Evolutionary conservation across 352 stramenopile genomes (phyloP).

Genomic region (Globisporangium abappressorium): DNA sequence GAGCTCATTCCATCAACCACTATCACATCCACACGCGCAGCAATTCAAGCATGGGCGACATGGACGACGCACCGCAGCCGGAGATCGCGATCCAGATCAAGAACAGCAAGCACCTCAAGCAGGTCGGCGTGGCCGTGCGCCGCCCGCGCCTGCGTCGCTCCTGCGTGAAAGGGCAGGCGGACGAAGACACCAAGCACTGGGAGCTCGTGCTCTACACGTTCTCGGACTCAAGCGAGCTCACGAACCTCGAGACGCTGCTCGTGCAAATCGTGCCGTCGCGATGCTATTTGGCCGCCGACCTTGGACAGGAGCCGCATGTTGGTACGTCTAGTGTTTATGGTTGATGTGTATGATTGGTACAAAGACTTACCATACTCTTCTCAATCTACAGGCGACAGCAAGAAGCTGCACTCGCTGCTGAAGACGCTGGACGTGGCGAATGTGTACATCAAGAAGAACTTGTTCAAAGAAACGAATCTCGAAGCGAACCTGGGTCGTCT

Average conservation of each 20-base stretch:
- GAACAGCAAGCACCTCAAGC: constrained; percentile 79
- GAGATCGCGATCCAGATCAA: constrained; percentile 81
- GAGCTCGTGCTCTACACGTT: constrained; percentile 77
- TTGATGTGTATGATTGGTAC: background rate
- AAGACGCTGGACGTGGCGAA: constrained; percentile 54
- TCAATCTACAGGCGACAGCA: constrained; percentile 47
- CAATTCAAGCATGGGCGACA: constrained; percentile 31
- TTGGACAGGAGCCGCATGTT: constrained; percentile 51
- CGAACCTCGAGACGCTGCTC: constrained; percentile 80
- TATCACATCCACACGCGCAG: constrained; percentile 2
- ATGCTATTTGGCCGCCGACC: constrained; percentile 62
- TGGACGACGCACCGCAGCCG: constrained; percentile 40
- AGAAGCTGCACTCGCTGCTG: constrained; percentile 78
- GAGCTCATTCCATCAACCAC: background rate
- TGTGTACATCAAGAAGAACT: constrained; percentile 71
- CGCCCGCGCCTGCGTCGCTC: constrained; percentile 65
- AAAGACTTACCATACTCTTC: background rate
- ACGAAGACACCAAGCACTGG: constrained; percentile 85
- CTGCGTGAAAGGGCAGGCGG: constrained; percentile 63
- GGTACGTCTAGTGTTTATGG: constrained; percentile 19
- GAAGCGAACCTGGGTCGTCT: constrained; percentile 70
- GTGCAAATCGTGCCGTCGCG: constrained; percentile 76
- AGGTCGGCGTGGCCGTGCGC: constrained; percentile 74
- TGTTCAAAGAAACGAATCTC: constrained; percentile 53
- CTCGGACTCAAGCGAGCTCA: constrained; percentile 81